A percentile compares a stretch with the other conserved stretches of the same genome.
Conservation (phyloP, 768 basidiomycete genomes). For the Amylocystis lapponica region DNA sequence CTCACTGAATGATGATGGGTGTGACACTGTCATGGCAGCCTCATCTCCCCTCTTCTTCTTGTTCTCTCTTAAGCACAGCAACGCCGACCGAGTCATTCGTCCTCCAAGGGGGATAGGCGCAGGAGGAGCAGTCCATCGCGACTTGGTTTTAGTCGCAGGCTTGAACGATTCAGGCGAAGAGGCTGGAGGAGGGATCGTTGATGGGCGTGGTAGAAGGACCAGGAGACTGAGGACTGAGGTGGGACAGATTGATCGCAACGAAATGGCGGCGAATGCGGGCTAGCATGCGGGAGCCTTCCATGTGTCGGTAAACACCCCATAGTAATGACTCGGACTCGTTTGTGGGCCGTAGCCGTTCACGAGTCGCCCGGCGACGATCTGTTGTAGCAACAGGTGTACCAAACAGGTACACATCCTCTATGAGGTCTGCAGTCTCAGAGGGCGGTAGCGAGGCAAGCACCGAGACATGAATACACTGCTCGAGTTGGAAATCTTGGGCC, state of each 20-base stretch:
- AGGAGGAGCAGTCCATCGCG: not conserved
- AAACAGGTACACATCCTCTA: conserved; percentile 52
- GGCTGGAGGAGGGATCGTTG: not conserved
- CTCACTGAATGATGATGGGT: not conserved
- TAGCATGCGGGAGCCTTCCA: not conserved
- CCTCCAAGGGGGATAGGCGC: conserved; percentile 2
- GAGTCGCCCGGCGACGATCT: conserved; percentile 42
- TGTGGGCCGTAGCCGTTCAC: conserved; percentile 49
- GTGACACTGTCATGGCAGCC: not conserved
- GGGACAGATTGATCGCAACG: conserved; percentile 3
- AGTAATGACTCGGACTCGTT: conserved; percentile 51
- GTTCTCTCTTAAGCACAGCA: conserved; percentile 8
- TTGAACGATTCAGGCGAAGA: not conserved
- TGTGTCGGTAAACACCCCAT: conserved; percentile 82
- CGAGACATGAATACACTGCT: too few species aligned
- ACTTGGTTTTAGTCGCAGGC: not conserved
- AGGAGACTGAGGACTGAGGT: too few species aligned
- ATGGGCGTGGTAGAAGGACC: not conserved
- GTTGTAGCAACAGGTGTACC: conserved; percentile 43
- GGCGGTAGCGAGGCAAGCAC: conserved; percentile 41
- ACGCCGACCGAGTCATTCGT: conserved; percentile 9
- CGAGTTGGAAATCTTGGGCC: too few species aligned
- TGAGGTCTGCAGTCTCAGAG: conserved; percentile 37
- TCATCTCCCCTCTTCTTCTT: conserved; percentile 1
- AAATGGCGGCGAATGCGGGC: not conserved